Base-by-base conservation (phyloP, 345 rosid genomes). In the Cochlearia excelsa region DNA sequence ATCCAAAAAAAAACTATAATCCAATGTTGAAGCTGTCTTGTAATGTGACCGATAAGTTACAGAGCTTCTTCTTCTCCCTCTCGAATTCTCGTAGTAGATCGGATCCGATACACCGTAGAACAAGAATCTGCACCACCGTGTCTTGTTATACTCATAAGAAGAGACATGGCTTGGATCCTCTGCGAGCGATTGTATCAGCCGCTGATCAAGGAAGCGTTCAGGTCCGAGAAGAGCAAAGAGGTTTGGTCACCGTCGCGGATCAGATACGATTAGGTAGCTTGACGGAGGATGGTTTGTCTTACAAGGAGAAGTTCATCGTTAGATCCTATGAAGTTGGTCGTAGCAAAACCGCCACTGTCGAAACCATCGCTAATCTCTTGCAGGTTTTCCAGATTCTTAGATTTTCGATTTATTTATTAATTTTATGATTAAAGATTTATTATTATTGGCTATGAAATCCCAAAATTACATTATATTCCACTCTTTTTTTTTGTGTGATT, bases 261-360 rank as follows among this genome's bases (percentile, higher is more conserved):
- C 77, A 79, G 50, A 77, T 88, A 43, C 80, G 97, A 30, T 42
- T 69, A 31, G 97, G 97, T 51, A 71, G 82, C 57, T 74, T 88
- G 81, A 59, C 78, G 35, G 91, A 82, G 49, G 85, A 83, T 49
- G 91, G 99, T 28, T 71, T 78, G 28, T 85, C 95, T 1, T 93
- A 88, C 63, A 88, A 81, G 77, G 99, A 93, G 74, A 89, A 72
- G 84, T 89, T 86, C 59, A 82, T 89, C 7, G 87, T 93, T 3
- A 78, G 99, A 76, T 74, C 84, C 67, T 93, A 85, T 35, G 99
- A 92, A 77, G 99, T 88, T 59, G 97, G 99, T 66, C 81, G 83
- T 61, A 93, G 88, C 79, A 93, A 84, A 80, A 93, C 95, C 43
- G 94, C 95, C 52, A 93, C 99, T 34, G 82, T 89, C 5, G 94